These are phyloP conservation scores for Xylaria sp. DNA, from an alignment of 2,329 filamentous ascomycete genomes.

Conservation along the genomic window DNA sequence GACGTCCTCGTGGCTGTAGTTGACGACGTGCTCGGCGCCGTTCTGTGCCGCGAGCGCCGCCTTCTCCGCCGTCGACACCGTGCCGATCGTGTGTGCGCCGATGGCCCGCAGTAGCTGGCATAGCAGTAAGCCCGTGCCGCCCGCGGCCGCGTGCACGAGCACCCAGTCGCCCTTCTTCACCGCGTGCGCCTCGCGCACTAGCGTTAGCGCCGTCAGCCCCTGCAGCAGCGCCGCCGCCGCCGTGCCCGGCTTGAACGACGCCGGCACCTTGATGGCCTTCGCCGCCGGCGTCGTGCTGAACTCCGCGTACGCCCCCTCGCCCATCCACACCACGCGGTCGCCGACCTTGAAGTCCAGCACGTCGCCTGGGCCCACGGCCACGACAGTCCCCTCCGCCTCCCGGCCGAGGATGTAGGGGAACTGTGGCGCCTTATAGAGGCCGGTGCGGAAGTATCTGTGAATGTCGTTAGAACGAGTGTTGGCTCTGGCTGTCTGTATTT, in stretches of 20 bases:
- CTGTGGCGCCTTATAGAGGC: constrained; percentile 75
- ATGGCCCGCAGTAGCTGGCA: constrained; percentile 77
- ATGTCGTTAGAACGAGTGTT: too few species aligned
- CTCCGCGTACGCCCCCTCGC: constrained; percentile 63
- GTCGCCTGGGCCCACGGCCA: constrained; percentile 65
- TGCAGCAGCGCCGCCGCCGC: constrained; percentile 80
- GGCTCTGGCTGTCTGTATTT: too few species aligned
- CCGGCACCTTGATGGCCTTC: constrained; percentile 71
- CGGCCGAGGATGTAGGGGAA: constrained; percentile 82
- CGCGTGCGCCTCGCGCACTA: constrained; percentile 79
- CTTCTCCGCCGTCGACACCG: constrained; percentile 79
- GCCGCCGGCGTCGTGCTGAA: constrained; percentile 64
- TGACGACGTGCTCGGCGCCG: constrained; percentile 77
- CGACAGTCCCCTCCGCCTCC: constrained; percentile 79
- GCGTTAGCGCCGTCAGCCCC: constrained; percentile 82
- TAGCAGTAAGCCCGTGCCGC: constrained; percentile 80
- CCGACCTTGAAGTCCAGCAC: constrained; percentile 69
- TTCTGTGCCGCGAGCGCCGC: constrained; percentile 72
- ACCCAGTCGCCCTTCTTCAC: constrained; percentile 83
- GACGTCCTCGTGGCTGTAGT: constrained; percentile 71
- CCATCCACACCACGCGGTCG: constrained; percentile 77
- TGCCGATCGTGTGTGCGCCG: constrained; percentile 82
- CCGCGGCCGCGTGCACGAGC: constrained; percentile 85
- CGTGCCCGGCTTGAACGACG: constrained; percentile 66
- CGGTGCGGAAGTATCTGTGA: constrained; percentile 89